These are phyloP conservation scores for Graphiopsis chlorocephala DNA, from an alignment of 2,329 filamentous ascomycete genomes.

Conservation along the genomic window DNA sequence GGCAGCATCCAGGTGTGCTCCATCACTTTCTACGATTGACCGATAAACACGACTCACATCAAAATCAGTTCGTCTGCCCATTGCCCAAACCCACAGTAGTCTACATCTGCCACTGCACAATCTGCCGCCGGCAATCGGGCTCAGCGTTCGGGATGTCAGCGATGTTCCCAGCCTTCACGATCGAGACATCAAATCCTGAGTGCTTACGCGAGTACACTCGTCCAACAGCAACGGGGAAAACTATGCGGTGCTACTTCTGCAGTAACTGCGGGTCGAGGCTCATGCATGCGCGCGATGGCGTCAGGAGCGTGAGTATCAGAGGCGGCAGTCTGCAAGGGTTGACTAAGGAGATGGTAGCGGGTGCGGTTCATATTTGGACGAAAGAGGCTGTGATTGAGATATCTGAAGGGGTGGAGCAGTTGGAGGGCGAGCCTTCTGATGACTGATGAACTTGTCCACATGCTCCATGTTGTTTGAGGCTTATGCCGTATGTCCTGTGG, in stretches of 20 bases:
- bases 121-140: constrained; percentile 17
- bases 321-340: constrained; percentile 2
- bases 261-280: constrained; percentile 12
- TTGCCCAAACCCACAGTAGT: constrained; percentile 5
- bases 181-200: neutral
- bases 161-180: constrained; percentile 12
- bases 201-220: constrained; percentile 11
- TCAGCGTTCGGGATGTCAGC: constrained; percentile 19
- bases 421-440: constrained; percentile 14
- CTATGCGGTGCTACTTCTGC: constrained; percentile 15
- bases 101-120: constrained; percentile 20
- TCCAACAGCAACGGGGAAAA: neutral
- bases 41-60: neutral
- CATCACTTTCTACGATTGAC: neutral
- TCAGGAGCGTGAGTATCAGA: constrained; percentile 10
- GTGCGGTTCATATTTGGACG: constrained; percentile 15
- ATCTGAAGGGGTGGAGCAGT: neutral
- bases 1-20: constrained; percentile 6
- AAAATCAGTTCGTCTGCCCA: constrained; percentile 7
- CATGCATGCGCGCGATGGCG: constrained; percentile 10
- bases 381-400: constrained; percentile 14
- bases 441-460: neutral
- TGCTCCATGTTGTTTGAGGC: neutral
- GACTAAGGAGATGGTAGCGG: constrained; percentile 12
- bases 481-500: neutral